A percentile compares a stretch with the other conserved stretches of the same genome.
These are phyloP conservation scores for Liriodendron chinense DNA, from an alignment of 164 flowering plant genomes.

Conservation along the genomic window DNA sequence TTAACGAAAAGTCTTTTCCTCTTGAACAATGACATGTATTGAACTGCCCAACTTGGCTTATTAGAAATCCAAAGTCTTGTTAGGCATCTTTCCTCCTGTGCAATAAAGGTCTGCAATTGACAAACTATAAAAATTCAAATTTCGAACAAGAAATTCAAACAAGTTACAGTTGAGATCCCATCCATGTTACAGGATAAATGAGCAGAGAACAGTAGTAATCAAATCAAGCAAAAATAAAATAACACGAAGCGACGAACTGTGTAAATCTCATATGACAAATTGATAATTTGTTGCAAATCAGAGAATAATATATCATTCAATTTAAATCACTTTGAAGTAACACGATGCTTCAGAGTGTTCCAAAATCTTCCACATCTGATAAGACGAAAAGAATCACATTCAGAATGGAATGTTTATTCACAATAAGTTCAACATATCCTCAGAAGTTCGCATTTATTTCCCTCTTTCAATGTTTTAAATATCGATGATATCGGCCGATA, in stretches of 20 bases:
- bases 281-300: background rate
- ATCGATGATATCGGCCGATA: too few relatives aligned
- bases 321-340: background rate
- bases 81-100: conserved; percentile 78
- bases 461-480: too few relatives aligned
- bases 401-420: background rate
- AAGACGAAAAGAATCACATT: background rate
- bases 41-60: conserved; percentile 50
- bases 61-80: conserved; percentile 69
- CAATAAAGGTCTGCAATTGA: conserved; percentile 67
- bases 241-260: background rate
- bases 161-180: background rate
- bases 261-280: background rate
- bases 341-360: background rate
- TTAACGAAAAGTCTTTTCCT: conserved; percentile 56
- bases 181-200: background rate
- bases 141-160: background rate
- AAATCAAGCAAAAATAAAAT: background rate
- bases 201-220: background rate
- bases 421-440: background rate
- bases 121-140: background rate
- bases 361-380: background rate
- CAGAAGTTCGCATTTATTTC: too few relatives aligned
- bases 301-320: background rate
- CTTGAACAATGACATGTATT: conserved; percentile 47